Percentiles rank a stretch among this genome's conserved stretches.
Evolutionary conservation across 73 alveolate genomes (phyloP).

Genomic region (Durusdinium trenchii): DNA sequence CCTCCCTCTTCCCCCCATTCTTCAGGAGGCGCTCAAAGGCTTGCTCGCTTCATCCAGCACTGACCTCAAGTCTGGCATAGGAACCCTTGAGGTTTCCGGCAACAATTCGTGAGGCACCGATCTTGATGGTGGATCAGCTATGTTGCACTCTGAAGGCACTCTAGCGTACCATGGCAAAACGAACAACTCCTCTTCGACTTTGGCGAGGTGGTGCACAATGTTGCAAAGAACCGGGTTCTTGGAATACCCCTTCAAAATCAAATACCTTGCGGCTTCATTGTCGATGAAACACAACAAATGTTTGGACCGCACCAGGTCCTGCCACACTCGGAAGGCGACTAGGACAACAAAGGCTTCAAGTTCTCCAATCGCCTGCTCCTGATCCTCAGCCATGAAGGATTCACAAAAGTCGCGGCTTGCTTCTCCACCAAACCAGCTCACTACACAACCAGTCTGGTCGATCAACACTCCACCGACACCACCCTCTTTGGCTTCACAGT

Average conservation of each 20-base stretch:
- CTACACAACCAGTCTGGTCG: not conserved
- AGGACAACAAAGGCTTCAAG: constrained; percentile 30
- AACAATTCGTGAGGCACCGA: too few species aligned
- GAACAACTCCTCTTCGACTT: not conserved
- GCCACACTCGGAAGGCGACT: constrained; percentile 10
- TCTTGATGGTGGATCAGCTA: not conserved
- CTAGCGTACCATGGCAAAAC: constrained; percentile 7
- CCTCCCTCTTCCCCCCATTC: too few species aligned
- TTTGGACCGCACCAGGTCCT: not conserved
- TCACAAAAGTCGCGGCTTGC: not conserved
- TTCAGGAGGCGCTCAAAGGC: too few species aligned
- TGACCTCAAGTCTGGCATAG: too few species aligned
- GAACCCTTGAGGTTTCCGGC: too few species aligned
- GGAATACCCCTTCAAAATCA: not conserved
- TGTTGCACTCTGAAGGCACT: constrained; percentile 21
- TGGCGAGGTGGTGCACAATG: not conserved
- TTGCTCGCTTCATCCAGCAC: too few species aligned
- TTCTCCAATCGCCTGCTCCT: constrained; percentile 22
- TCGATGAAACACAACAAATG: not conserved
- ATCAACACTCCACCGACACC: not conserved
- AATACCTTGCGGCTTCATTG: not conserved
- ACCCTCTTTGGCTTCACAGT: not conserved
- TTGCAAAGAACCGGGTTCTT: not conserved
- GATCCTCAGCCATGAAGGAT: not conserved
- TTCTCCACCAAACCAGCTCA: not conserved